phyloP scores from a whole-genome alignment of 2,329 filamentous ascomycete genomes.

The Knufia petricola region DNA sequence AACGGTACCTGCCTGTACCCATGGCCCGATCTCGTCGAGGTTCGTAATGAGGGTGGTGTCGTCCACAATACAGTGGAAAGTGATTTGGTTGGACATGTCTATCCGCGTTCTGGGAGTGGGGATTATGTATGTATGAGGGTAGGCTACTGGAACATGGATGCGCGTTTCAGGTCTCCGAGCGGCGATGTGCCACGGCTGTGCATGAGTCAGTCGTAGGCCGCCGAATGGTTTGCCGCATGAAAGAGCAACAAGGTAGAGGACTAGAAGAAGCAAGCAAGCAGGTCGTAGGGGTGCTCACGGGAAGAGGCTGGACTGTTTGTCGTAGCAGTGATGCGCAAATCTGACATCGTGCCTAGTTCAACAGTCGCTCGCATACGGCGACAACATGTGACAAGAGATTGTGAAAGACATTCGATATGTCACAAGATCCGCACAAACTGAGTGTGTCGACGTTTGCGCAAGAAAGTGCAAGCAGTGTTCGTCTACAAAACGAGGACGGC shows the following conservation, averaged over 20 bases:
- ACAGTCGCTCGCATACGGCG: conserved; percentile 2
- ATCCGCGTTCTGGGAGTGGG: conserved; percentile 4
- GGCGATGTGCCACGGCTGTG: conserved; percentile 3
- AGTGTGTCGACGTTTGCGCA: neutral
- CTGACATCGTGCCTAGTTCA: conserved; percentile 10
- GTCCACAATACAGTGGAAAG: conserved; percentile 45
- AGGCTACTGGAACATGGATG: conserved; percentile 5
- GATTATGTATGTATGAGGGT: neutral
- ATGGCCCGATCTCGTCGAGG: conserved; percentile 44
- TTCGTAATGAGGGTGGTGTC: conserved; percentile 44
- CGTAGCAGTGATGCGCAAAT: neutral
- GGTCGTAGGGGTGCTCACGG: conserved; percentile 1
- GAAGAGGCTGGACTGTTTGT: conserved; percentile 2
- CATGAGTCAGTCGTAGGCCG: neutral
- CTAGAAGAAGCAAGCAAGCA: neutral
- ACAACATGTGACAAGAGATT: conserved; percentile 6
- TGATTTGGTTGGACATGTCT: conserved; percentile 28
- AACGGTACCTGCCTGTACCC: conserved; percentile 41
- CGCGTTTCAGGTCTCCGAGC: neutral
- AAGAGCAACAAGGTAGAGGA: neutral
- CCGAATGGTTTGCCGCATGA: too few relatives aligned
- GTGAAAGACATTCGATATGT: conserved; percentile 9
- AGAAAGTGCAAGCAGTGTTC: neutral
- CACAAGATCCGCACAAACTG: neutral
- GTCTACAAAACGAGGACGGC: conserved; percentile 3